A percentile compares a stretch with the other conserved stretches of the same genome.
Evolutionary conservation across 1,284 basidiomycete genomes (phyloP).

Genomic region (Chondrostereum purpureum): DNA sequence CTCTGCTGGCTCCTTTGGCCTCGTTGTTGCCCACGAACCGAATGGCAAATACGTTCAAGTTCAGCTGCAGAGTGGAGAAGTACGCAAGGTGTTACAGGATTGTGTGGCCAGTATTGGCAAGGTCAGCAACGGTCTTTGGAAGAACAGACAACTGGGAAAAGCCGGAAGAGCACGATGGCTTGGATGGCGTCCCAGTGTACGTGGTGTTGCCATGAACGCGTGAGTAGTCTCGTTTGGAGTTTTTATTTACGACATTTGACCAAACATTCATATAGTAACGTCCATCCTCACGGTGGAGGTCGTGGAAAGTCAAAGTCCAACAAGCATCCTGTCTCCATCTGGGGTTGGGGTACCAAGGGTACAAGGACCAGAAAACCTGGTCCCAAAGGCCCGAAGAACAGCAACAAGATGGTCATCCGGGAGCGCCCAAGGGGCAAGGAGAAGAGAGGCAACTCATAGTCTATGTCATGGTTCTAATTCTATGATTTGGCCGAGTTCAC

Average conservation of each 20-base stretch:
- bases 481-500: no score
- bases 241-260: constrained; percentile 3
- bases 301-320: constrained; percentile 97
- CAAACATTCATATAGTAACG: constrained; percentile 43
- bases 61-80: constrained; percentile 87
- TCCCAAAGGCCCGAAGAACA: constrained; percentile 78
- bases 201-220: constrained; percentile 99
- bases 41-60: constrained; percentile 74
- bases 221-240: constrained; percentile 32
- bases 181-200: constrained; percentile 80
- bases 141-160: constrained; percentile 82
- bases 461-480: no score
- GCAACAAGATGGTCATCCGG: constrained; percentile 92
- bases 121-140: constrained; percentile 91
- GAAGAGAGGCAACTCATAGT: constrained; percentile 34
- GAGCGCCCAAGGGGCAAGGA: constrained; percentile 85
- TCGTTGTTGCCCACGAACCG: constrained; percentile 74
- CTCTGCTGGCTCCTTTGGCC: constrained; percentile 83
- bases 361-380: constrained; percentile 89
- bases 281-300: constrained; percentile 98
- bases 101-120: constrained; percentile 89
- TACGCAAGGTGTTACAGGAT: constrained; percentile 77
- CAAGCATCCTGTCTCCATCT: constrained; percentile 86
- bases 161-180: constrained; percentile 89
- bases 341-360: constrained; percentile 90